These are phyloP conservation scores for Boletus reticuloceps DNA, from an alignment of 768 basidiomycete species.

Conservation along the genomic window DNA sequence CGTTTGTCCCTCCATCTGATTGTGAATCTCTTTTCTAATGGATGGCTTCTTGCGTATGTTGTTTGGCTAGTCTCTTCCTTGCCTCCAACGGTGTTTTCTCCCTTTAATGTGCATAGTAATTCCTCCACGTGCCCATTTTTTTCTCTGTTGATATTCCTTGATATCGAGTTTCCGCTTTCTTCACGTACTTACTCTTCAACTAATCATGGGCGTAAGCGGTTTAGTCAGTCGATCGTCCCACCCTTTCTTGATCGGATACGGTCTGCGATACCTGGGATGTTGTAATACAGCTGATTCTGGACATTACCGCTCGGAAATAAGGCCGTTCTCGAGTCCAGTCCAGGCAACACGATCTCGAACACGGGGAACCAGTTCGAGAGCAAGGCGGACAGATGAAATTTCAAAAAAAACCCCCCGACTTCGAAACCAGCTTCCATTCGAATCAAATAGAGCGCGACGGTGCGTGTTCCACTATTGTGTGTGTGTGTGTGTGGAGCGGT, in stretches of 20 bases:
- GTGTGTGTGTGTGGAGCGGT: neutral
- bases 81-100: slow-evolving; percentile 1
- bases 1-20: slow-evolving; percentile 7
- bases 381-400: slow-evolving; percentile 3
- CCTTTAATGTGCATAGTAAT: slow-evolving; percentile 24
- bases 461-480: neutral
- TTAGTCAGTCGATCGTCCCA: slow-evolving; percentile 14
- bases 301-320: slow-evolving; percentile 20
- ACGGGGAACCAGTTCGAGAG: neutral
- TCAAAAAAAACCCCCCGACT: neutral
- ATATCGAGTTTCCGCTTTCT: slow-evolving; percentile 12
- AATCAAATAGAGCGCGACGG: slow-evolving; percentile 2
- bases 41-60: slow-evolving; percentile 21
- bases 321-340: neutral
- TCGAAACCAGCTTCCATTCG: slow-evolving; percentile 17
- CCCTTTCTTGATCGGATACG: slow-evolving; percentile 28
- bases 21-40: slow-evolving; percentile 7
- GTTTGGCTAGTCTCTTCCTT: slow-evolving; percentile 15
- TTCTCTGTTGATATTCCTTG: slow-evolving; percentile 5
- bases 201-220: slow-evolving; percentile 23
- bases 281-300: slow-evolving; percentile 36
- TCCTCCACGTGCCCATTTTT: neutral
- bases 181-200: slow-evolving; percentile 24
- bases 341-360: neutral
- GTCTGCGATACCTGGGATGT: slow-evolving; percentile 37